Base-by-base conservation (phyloP, 345 rosid genomes). In the Eucalyptus curtisii region DNA sequence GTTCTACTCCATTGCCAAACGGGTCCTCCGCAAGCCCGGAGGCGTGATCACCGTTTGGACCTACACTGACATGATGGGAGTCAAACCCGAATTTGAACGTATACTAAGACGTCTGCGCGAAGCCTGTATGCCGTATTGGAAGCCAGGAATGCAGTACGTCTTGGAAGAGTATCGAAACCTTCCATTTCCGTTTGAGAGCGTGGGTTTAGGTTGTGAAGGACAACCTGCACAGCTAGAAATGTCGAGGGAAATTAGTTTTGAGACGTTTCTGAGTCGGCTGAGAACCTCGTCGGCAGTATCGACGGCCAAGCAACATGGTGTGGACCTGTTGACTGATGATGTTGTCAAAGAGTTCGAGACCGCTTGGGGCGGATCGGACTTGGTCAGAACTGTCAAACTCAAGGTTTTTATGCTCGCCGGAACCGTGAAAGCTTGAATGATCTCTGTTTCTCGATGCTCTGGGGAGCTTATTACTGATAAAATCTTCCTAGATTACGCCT, bases 371-470 rank as follows among this genome's bases (percentile, higher is more conserved):
- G 95, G 96, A 25, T 27, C 92, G 14, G 71, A 89, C 30, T 79
- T 90, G 91, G 93, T 94, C 10, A 92, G 96, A 87, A 87, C 94
- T 44, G 88, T 94, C 4, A 90, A 61, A 6, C 91, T 88, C 80
- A 95, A 95, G 92, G 92, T 93, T 48, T 95, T 93, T 86, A 92
- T 95, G 97, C 95, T 95, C 24, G 95, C 93, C 0, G 97, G 99
- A 33, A 93, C 90, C 85, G 93, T 92, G 37, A 81, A 87, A 49
- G 22, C 42, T 30, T 91, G 86, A 88, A 52, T 22, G 20, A 22
- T 17, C 45, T 14, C 22, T 14, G 10, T 76, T 76, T 76, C 82
- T 40, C 15, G 30, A 7, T 40, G 15, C 15, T 40, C 30, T 19
- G 13, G 5, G 47, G 47, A 76, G 82, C 47, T 76, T 27, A 22